Base-by-base conservation (phyloP, 1,284 basidiomycete species). In the Ganoderma sinense region DNA sequence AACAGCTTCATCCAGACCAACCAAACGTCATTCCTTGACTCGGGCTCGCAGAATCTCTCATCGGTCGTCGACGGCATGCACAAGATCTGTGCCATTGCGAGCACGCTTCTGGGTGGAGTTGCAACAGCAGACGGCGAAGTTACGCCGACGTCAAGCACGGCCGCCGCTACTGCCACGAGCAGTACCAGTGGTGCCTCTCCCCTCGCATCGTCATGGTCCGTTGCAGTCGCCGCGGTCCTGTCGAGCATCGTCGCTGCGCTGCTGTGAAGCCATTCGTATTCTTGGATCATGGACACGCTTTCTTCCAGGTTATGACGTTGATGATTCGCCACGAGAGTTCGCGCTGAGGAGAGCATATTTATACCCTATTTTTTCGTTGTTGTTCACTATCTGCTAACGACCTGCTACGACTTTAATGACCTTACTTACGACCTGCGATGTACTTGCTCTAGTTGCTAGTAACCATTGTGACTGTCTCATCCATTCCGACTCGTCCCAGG, bases 1-100 rank as follows among this genome's bases (percentile, higher is more conserved):
- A 23, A 51, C 16, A 90, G 89, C 78, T 90, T 91, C 79, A 82
- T 84, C 64, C 79, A 83, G 72, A 91, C 89, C 0, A 87, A 88
- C 69, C 90, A 91, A 76, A 84, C 86, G 2, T 79, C 83, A 45
- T 82, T 88, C 53, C 80, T 90, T n/a, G 79, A 77, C 62, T 81
- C 82, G 7, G 80, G 75, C 56, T 82, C 83, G 6, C 77, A 82
- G 10, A 77, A 87, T 70, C 81, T 89, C 4, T 85, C 87, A 1
- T 75, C 78, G 8, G 80, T 90, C 48, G 77, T 91, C 16, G 78
- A 78, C 20, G 87, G 86, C 26, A 84, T 91, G 76, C 83, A 84
- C 56, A 79, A 82, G 51, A 82, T 89, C 41, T 92, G 89, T 74
- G 85, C 83, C 0, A 59, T 90, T 14, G 80, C 82, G 69, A 87